Evolutionary conservation across 352 stramenopile genomes (phyloP).

Genomic region (Pythium rhizo-oryzae): DNA sequence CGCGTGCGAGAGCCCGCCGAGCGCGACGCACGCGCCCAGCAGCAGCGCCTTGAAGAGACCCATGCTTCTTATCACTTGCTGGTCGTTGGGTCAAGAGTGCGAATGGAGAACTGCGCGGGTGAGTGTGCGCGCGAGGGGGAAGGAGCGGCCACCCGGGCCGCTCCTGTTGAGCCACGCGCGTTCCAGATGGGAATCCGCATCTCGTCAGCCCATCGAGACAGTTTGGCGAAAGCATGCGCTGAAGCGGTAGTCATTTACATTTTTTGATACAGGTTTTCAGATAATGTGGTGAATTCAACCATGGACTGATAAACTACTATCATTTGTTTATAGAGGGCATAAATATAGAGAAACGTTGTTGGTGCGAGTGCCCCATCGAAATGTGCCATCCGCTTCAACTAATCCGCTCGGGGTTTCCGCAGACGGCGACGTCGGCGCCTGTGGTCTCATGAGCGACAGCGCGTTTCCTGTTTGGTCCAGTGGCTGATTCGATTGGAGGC

Average conservation of each 20-base stretch:
- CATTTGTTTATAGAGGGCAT: not conserved
- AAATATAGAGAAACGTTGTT: too few species aligned
- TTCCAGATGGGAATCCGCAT: not conserved
- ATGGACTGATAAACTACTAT: not conserved
- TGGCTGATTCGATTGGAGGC: too few species aligned
- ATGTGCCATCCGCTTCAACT: not conserved
- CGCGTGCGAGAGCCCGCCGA: not conserved
- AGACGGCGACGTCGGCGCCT: too few species aligned
- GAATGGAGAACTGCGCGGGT: not conserved
- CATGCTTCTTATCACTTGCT: not conserved
- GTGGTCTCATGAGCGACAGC: too few species aligned
- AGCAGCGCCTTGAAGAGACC: slow-evolving; percentile 1
- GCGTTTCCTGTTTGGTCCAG: too few species aligned
- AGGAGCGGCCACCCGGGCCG: not conserved
- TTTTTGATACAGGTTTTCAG: too few species aligned
- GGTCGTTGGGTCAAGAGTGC: not conserved
- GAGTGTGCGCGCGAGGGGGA: not conserved
- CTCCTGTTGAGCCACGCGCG: too few species aligned
- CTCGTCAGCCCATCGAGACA: not conserved
- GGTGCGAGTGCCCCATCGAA: not conserved
- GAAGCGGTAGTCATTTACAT: not conserved
- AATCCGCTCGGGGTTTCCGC: not conserved
- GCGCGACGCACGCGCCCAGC: slow-evolving; percentile 8
- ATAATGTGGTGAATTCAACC: not conserved
- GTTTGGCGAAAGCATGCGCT: not conserved